A percentile compares a stretch with the other conserved stretches of the same genome.
phyloP scores from a whole-genome alignment of 305 asterid species.

The Solanum hybrid region DNA sequence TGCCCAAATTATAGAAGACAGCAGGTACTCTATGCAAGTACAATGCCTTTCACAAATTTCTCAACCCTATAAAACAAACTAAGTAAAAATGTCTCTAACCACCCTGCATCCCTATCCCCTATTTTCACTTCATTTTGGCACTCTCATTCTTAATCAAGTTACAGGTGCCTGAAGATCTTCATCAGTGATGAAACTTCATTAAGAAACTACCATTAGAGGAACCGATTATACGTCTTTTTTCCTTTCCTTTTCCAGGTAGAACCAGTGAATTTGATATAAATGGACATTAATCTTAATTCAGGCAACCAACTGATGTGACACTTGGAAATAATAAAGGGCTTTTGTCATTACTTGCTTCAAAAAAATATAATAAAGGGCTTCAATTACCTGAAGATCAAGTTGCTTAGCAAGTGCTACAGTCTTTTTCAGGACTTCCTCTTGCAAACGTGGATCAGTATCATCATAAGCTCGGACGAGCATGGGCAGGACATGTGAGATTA shows the following conservation, averaged over 20 bases:
- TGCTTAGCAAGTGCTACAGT: slow-evolving; percentile 72
- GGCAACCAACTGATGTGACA: background rate
- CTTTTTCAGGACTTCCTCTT: slow-evolving; percentile 95
- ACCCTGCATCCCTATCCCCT: background rate
- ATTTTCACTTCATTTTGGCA: background rate
- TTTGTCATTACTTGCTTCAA: background rate
- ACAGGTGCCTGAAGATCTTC: slow-evolving; percentile 1
- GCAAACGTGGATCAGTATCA: slow-evolving; percentile 91
- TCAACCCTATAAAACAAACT: background rate
- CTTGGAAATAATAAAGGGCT: slow-evolving; percentile 9
- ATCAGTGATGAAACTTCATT: background rate
- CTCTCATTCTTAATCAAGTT: background rate
- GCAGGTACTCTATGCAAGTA: background rate
- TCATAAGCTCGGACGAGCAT: slow-evolving; percentile 94
- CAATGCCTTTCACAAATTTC: background rate
- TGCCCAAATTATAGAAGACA: background rate
- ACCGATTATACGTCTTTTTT: background rate
- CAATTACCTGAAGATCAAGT: slow-evolving; percentile 79
- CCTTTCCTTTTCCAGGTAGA: background rate
- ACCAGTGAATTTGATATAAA: background rate
- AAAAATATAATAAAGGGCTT: slow-evolving; percentile 7
- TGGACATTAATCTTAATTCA: background rate
- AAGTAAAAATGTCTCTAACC: background rate
- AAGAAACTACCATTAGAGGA: background rate
- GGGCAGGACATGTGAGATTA: slow-evolving; percentile 74